These are phyloP conservation scores for Fusarium pilosicola DNA, from an alignment of 2,329 filamentous ascomycete genomes.

Conservation along the genomic window DNA sequence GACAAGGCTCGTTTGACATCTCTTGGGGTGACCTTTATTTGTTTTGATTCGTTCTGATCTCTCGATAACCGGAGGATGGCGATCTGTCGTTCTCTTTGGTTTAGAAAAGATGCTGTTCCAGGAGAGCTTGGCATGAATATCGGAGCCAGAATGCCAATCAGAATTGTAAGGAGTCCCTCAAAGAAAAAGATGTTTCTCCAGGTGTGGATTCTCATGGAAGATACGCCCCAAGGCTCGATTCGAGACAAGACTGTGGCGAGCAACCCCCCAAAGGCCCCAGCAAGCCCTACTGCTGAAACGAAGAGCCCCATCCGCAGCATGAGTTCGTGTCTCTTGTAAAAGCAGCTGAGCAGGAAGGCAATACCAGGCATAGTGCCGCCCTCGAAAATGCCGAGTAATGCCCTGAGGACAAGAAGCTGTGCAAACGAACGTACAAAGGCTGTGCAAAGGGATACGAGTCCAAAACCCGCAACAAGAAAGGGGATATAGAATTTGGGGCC, in stretches of 20 bases:
- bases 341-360: slow-evolving; percentile 58
- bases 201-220: neutral
- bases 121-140: neutral
- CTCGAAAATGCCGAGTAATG: slow-evolving; percentile 72
- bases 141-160: neutral
- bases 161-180: neutral
- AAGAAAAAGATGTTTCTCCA: neutral
- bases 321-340: slow-evolving; percentile 62
- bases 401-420: slow-evolving; percentile 59
- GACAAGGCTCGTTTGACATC: neutral
- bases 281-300: neutral
- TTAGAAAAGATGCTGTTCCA: neutral
- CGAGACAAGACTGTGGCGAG: neutral
- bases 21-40: neutral
- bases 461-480: slow-evolving; percentile 75
- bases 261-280: neutral
- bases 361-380: slow-evolving; percentile 71
- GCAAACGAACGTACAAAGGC: slow-evolving; percentile 60
- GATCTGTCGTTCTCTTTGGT: neutral
- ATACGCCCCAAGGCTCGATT: neutral
- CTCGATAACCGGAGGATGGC: neutral
- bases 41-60: neutral
- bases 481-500: slow-evolving; percentile 77
- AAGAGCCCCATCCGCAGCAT: neutral
- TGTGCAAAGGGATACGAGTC: slow-evolving; percentile 60